These are phyloP conservation scores for Myxozyma neotropica DNA, from an alignment of 805 yeast genomes.

Conservation along the genomic window DNA sequence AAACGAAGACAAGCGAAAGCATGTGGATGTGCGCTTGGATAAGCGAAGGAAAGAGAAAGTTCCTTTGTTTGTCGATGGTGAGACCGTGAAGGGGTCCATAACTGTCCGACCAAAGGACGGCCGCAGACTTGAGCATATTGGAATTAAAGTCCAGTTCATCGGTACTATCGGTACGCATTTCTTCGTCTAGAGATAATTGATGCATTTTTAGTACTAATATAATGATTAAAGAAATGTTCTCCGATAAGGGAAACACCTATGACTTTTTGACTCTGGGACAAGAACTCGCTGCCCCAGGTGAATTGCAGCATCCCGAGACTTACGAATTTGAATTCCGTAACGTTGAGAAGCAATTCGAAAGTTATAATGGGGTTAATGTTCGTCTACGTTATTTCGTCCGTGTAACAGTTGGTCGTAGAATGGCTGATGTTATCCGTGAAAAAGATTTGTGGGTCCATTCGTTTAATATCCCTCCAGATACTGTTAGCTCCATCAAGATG, in stretches of 20 bases:
- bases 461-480: conserved; percentile 51
- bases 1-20: conserved; percentile 65
- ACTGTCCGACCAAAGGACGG: conserved; percentile 88
- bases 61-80: conserved; percentile 89
- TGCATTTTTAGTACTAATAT: neutral
- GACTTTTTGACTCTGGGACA: conserved; percentile 88
- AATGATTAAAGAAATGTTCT: conserved; percentile 26
- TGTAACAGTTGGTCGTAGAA: conserved; percentile 77
- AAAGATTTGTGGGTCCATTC: conserved; percentile 89
- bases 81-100: conserved; percentile 81
- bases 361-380: conserved; percentile 86
- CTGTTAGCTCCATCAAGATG: conserved; percentile 70
- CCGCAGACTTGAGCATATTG: conserved; percentile 79
- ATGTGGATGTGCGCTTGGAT: conserved; percentile 61
- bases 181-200: conserved; percentile 32
- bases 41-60: conserved; percentile 61
- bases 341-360: conserved; percentile 91
- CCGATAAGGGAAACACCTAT: conserved; percentile 50
- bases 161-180: conserved; percentile 75
- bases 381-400: conserved; percentile 78
- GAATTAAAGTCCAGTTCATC: conserved; percentile 82
- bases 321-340: conserved; percentile 85
- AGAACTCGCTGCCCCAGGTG: conserved; percentile 90
- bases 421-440: conserved; percentile 79
- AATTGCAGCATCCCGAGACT: conserved; percentile 78